Evolutionary conservation across 2,329 filamentous ascomycete species (phyloP).

Genomic region (Trichoderma oligosporum): DNA sequence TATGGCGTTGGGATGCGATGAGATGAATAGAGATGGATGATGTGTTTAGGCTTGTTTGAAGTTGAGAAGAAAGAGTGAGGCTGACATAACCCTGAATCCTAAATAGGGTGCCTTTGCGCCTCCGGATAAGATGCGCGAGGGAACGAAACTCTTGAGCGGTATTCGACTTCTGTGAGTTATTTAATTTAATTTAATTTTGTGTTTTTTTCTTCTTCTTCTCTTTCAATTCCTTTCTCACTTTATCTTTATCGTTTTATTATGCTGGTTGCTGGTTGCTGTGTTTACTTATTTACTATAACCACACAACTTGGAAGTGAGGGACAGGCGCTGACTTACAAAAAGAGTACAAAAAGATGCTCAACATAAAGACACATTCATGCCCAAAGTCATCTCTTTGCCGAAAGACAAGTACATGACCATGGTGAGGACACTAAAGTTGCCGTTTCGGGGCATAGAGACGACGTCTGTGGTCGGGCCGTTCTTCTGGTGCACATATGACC

Average conservation of each 20-base stretch:
- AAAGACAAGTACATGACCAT: slow-evolving; percentile 52
- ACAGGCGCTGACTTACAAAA: slow-evolving; percentile 9
- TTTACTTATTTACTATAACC: too few species aligned
- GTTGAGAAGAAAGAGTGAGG: neutral
- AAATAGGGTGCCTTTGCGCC: slow-evolving; percentile 52
- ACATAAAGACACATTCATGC: slow-evolving; percentile 55
- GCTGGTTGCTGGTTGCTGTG: too few species aligned
- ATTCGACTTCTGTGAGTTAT: slow-evolving; percentile 53
- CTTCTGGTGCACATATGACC: slow-evolving; percentile 58
- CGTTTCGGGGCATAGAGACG: slow-evolving; percentile 56
- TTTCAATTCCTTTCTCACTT: too few species aligned
- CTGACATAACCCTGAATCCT: neutral
- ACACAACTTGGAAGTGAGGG: too few species aligned
- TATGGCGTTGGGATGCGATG: neutral
- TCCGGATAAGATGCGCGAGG: slow-evolving; percentile 39
- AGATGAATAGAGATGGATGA: neutral
- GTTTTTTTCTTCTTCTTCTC: neutral
- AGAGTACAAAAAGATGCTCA: slow-evolving; percentile 56
- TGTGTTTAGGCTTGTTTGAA: neutral
- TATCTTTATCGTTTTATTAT: too few species aligned
- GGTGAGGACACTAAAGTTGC: slow-evolving; percentile 52
- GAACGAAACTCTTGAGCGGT: slow-evolving; percentile 46
- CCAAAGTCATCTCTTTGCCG: slow-evolving; percentile 51
- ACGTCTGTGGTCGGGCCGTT: slow-evolving; percentile 59
- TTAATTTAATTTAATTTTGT: neutral